Conservation (phyloP, 2,329 filamentous ascomycete species). For the Capronia coronata region DNA sequence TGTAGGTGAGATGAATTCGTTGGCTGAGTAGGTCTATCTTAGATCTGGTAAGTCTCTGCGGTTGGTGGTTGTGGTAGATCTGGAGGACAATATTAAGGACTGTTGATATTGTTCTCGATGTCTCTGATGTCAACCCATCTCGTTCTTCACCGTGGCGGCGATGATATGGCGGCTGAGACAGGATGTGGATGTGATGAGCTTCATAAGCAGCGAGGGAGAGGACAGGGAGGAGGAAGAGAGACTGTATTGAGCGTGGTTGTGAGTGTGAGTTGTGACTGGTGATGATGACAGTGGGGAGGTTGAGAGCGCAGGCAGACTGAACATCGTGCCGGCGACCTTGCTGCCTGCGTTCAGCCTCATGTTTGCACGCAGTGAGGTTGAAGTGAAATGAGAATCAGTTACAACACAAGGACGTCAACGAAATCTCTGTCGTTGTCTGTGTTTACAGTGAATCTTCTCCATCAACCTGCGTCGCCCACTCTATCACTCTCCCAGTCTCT, state of each 20-base stretch:
- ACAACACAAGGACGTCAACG: neutral
- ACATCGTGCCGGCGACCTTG: neutral
- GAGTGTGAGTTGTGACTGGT: neutral
- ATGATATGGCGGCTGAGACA: neutral
- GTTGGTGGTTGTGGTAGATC: neutral
- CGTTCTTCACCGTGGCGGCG: neutral
- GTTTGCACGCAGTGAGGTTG: neutral
- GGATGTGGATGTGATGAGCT: neutral
- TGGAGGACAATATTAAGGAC: slow-evolving; percentile 18
- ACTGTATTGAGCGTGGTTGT: neutral
- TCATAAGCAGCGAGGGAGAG: too few species aligned
- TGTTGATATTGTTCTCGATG: slow-evolving; percentile 22
- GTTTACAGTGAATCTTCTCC: neutral
- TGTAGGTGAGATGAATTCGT: too few species aligned
- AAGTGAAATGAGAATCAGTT: neutral
- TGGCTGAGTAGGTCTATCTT: neutral
- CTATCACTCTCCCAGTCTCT: neutral
- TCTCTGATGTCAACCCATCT: slow-evolving; percentile 10
- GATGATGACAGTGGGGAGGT: too few species aligned
- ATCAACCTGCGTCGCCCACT: neutral
- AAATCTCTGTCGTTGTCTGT: neutral
- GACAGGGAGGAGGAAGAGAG: neutral
- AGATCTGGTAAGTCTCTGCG: neutral
- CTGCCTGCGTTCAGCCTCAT: neutral
- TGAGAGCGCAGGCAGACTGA: neutral